Percentiles rank a stretch among this genome's conserved stretches.
phyloP scores from a whole-genome alignment of 306 rosid species.

The Cucumis cinereus region DNA sequence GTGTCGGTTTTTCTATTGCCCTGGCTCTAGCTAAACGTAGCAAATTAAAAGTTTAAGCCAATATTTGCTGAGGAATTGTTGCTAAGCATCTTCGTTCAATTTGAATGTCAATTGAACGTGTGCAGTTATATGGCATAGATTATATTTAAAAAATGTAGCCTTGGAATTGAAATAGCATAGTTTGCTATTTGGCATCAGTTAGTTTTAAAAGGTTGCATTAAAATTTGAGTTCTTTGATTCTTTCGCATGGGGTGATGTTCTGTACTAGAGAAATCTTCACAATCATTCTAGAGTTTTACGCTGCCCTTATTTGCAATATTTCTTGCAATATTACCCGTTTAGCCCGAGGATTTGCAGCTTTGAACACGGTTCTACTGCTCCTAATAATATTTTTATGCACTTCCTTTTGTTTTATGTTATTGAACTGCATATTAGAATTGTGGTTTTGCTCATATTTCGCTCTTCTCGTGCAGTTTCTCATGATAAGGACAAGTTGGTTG shows the following conservation, averaged over 20 bases:
- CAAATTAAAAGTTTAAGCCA: not conserved
- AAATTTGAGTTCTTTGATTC: not conserved
- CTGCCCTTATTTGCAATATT: not conserved
- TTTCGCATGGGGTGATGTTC: not conserved
- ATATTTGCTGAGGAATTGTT: not conserved
- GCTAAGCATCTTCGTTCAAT: not conserved
- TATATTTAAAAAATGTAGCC: not conserved
- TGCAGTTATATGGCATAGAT: not conserved
- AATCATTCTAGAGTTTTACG: not conserved
- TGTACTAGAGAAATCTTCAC: not conserved
- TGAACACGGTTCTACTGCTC: not conserved
- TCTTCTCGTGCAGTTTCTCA: constrained; percentile 26
- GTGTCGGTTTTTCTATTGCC: not conserved
- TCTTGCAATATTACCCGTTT: not conserved
- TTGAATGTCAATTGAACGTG: not conserved
- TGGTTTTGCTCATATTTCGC: not conserved
- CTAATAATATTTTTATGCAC: not conserved
- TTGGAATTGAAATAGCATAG: not conserved
- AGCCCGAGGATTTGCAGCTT: not conserved
- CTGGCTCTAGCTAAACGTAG: not conserved
- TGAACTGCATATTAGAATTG: not conserved
- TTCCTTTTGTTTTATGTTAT: not conserved
- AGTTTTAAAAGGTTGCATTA: not conserved
- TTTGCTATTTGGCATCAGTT: not conserved
- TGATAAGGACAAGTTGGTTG: constrained; percentile 16